These are phyloP conservation scores for Parmelia sp. DNA, from an alignment of 495 filamentous ascomycete genomes.

Conservation along the genomic window DNA sequence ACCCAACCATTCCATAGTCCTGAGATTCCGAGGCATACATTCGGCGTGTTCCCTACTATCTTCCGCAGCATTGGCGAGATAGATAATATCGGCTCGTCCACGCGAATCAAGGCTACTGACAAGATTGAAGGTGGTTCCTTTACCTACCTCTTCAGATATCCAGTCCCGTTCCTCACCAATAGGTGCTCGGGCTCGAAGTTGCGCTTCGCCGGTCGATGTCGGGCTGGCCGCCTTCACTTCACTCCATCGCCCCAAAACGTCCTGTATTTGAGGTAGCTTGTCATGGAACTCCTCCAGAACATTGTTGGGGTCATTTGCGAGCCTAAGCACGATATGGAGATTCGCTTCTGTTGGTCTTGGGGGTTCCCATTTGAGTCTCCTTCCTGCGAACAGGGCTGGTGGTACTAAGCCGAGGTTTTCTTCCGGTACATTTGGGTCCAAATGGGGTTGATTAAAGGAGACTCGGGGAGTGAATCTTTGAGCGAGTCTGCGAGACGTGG, in stretches of 20 bases:
- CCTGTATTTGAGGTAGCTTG: conserved; percentile 8
- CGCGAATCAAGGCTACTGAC: conserved; percentile 9
- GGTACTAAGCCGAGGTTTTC: conserved; percentile 16
- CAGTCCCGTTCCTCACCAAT: not conserved
- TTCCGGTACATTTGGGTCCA: conserved; percentile 4
- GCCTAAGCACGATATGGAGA: conserved; percentile 14
- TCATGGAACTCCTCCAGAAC: conserved; percentile 6
- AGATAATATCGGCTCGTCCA: conserved; percentile 12
- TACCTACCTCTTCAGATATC: not conserved
- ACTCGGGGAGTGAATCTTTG: conserved; percentile 8
- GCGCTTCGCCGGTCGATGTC: conserved; percentile 5
- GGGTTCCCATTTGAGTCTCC: conserved; percentile 10
- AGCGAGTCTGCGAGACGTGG: conserved; percentile 8
- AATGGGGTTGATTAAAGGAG: conserved; percentile 14
- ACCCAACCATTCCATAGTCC: conserved; percentile 9
- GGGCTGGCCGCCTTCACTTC: conserved; percentile 11
- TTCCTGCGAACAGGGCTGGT: conserved; percentile 5
- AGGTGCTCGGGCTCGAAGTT: conserved; percentile 1
- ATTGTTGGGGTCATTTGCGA: conserved; percentile 10
- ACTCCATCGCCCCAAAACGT: conserved; percentile 6
- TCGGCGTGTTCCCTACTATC: not conserved
- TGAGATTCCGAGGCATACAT: conserved; percentile 1
- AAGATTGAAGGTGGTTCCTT: conserved; percentile 4
- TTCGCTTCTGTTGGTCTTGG: conserved; percentile 1
- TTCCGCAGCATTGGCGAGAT: conserved; percentile 1